Evolutionary conservation across 2,329 filamentous ascomycete species (phyloP), one percentile per base, ranked within the genome.

Genomic region (Talaromyces albobiverticillius): DNA sequence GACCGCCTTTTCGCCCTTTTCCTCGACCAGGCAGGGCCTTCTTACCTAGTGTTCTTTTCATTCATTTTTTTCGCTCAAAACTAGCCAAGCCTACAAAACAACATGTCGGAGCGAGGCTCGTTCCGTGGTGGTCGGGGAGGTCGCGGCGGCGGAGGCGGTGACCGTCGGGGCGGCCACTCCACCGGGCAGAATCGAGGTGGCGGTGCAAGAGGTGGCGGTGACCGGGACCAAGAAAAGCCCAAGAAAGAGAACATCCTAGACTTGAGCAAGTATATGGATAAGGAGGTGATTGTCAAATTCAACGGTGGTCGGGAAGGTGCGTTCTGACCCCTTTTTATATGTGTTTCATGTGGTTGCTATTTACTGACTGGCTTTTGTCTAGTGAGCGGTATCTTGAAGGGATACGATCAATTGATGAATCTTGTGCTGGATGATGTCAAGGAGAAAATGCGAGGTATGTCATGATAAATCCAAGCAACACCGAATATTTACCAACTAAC

Each of bases 201-300:
- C 63, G 77, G 78, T 64, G 75, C 74, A 10, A 68, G 75, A 43
- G 72, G 76, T 59, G 74, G 77, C 58, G 71, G 76, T 63, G 73
- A 76, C n/a, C 68, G 73, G 49, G 69, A 56, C 23, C 55, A 57
- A 62, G 89, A 95, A 75, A 84, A 87, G 64, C 90, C 91, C 57
- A 57, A 96, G 84, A 97, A 97, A 80, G 94, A 99, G 76, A 97
- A 96, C 72, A 99, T 99, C 65, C 83, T 99, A 51, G 93, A 99
- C 69, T 75, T 99, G 66, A 85, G 81, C 69, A 96, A 96, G 77
- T 99, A 97, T 74, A 91, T 96, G 88, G 91, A 99, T 74, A 95
- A 96, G 82, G 82, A 88, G 68, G 90, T 99, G 62, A 88, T 83
- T 9, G 92, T 99, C 70, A 97, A 97, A 76, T 97, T 99, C 73